Evolutionary conservation across 1,139 yeast species (phyloP).

Genomic region (Casaregolazyma lundiana): DNA sequence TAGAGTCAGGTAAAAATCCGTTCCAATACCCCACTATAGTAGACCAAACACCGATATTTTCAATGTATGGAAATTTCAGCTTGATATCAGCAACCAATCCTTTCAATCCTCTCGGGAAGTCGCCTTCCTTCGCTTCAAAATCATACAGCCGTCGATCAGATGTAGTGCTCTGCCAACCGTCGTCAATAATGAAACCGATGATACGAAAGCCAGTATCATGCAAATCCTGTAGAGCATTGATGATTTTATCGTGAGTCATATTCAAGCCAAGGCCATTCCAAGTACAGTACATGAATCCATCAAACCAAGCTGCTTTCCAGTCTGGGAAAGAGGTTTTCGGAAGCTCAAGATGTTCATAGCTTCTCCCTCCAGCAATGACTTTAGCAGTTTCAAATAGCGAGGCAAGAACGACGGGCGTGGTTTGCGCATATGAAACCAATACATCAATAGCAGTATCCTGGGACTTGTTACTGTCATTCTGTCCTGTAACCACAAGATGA

Average conservation of each 20-base stretch:
- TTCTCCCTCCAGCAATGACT: background rate
- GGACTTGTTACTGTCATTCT: conserved; percentile 18
- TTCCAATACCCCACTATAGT: conserved; percentile 33
- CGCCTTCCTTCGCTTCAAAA: conserved; percentile 23
- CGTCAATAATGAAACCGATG: conserved; percentile 29
- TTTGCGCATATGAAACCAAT: conserved; percentile 19
- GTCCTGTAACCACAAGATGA: conserved; percentile 15
- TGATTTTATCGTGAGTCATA: conserved; percentile 22
- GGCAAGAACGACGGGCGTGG: conserved; percentile 18
- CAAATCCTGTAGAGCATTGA: conserved; percentile 24
- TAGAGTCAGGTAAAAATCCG: conserved; percentile 27
- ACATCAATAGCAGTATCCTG: conserved; percentile 18
- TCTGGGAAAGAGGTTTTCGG: background rate
- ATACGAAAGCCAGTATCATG: conserved; percentile 23
- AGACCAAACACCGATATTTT: conserved; percentile 33
- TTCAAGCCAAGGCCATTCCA: conserved; percentile 32
- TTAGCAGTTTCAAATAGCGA: conserved; percentile 15
- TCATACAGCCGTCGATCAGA: conserved; percentile 23
- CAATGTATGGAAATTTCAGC: conserved; percentile 27
- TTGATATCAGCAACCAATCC: conserved; percentile 23
- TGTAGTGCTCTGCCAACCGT: conserved; percentile 31
- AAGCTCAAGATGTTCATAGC: background rate
- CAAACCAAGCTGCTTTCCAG: conserved; percentile 21
- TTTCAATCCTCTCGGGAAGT: conserved; percentile 30
- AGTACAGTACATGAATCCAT: conserved; percentile 29